Percentiles rank a stretch among this genome's conserved stretches.
Conservation (phyloP, 495 filamentous ascomycete genomes). For the Filosporella fistucella region DNA sequence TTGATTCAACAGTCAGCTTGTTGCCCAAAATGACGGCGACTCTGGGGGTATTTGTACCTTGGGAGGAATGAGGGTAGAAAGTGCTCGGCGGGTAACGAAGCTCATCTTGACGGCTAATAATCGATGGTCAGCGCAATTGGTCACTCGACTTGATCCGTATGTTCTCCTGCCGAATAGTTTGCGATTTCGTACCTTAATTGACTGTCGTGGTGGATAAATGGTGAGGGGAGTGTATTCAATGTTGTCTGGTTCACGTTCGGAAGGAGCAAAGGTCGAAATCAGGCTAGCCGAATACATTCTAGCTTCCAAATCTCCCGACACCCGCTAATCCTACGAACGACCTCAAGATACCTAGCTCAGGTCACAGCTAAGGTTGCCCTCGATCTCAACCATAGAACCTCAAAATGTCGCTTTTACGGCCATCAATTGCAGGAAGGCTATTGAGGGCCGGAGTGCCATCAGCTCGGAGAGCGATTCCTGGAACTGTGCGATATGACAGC, state of each 20-base stretch:
- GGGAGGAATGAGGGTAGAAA: conserved; percentile 97
- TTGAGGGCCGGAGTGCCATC: conserved; percentile 33
- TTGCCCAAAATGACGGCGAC: not conserved
- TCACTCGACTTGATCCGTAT: not conserved
- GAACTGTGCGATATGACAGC: conserved; percentile 40
- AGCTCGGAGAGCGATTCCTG: conserved; percentile 28
- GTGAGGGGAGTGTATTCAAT: conserved; percentile 4
- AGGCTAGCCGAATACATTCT: too few relatives aligned
- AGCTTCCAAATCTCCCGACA: too few relatives aligned
- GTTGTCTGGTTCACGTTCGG: not conserved
- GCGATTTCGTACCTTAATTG: conserved; percentile 21
- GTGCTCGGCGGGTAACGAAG: conserved; percentile 78
- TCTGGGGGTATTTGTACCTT: conserved; percentile 60
- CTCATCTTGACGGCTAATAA: conserved; percentile 67
- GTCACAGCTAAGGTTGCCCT: too few relatives aligned
- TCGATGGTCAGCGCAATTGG: conserved; percentile 20
- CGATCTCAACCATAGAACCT: not conserved
- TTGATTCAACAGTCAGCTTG: conserved; percentile 6
- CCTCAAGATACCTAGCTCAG: too few relatives aligned
- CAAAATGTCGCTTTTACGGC: conserved; percentile 34
- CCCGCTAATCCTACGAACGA: too few relatives aligned
- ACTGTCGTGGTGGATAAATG: conserved; percentile 18
- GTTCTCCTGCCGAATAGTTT: not conserved
- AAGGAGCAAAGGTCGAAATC: too few relatives aligned
- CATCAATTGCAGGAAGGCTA: conserved; percentile 29